Percentiles rank a stretch among this genome's conserved stretches.
phyloP scores from a whole-genome alignment of 2,329 filamentous ascomycete species.

The Stenocarpella maydis region DNA sequence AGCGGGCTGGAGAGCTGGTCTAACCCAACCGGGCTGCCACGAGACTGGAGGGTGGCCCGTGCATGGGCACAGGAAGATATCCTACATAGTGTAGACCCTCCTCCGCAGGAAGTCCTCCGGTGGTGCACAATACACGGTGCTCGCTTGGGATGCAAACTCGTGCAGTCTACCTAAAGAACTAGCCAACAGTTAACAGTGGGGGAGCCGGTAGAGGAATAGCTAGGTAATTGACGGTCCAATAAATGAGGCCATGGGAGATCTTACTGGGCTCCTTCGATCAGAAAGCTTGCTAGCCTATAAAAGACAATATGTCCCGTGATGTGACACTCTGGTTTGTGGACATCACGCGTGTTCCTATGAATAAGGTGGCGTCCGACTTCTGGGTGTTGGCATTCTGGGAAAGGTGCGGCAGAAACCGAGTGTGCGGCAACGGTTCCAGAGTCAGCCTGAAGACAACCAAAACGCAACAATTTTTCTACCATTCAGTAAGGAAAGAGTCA shows the following conservation, averaged over 20 bases:
- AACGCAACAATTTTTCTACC: background rate
- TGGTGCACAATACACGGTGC: no score
- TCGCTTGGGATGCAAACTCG: no score
- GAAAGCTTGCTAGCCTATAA: no score
- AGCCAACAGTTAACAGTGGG: background rate
- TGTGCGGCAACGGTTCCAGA: background rate
- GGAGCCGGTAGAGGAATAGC: no score
- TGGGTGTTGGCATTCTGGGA: background rate
- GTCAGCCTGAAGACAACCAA: background rate
- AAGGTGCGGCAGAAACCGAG: background rate
- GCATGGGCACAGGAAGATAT: no score
- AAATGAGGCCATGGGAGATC: no score
- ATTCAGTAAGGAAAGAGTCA: background rate
- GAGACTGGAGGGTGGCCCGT: no score
- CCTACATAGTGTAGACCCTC: no score
- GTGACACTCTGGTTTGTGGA: background rate
- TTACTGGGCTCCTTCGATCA: no score
- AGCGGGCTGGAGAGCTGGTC: background rate
- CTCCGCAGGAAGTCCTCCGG: no score
- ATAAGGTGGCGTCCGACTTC: background rate
- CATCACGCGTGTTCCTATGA: background rate
- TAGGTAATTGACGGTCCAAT: no score
- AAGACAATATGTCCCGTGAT: background rate
- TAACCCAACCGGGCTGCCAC: background rate
- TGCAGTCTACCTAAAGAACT: no score